Evolutionary conservation across 768 basidiomycete genomes (phyloP), one percentile per base, ranked within the genome.

Genomic region (Pisolithus tinctorius): DNA sequence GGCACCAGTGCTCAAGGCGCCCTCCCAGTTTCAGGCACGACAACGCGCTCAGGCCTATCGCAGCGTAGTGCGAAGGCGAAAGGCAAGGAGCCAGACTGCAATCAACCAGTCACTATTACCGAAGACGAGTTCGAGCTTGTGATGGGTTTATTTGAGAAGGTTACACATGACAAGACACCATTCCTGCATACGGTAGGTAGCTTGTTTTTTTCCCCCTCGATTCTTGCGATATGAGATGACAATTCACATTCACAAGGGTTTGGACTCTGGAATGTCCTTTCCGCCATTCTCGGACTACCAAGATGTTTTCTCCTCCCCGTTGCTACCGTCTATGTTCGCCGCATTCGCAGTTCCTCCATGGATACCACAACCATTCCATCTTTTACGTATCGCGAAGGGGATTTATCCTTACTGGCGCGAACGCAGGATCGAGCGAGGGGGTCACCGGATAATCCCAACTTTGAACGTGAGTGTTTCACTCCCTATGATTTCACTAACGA

Each of bases 121-220:
- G 94, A 96, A 62, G 92, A 96, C 59, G 86, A 93, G 60, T 95
- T 98, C 55, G 96, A 99, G 67, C 76, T 93, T 55, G 82, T 95
- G 51, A 95, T 97, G 93, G 91, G 91, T 20, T 66, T 98, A 45
- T 85, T 95, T 60, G 96, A 99, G 74, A 88, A 86, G 62, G 76
- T 86, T 41, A 91, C 93, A 0, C 90, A 94, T 57, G 88, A 93
- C 61, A 88, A 85, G 63, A 85, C 87, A 0, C 92, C 93, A 55
- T 92, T 84, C 66, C 76, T 98, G 5, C 93, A 96, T 65, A 83
- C 89, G 61, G 94, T 93, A 65, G 47, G 90, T 81, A 20, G 11
- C 40, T 41, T 25, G 62, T 40, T 16, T 23, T 34, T 31, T 31
- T 20, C 20, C 20, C n/a, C 51, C 25, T 42, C 23, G 0, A 20